phyloP scores from a whole-genome alignment of 2,329 filamentous ascomycete genomes.

The Aspergillus pseudotamarii region DNA sequence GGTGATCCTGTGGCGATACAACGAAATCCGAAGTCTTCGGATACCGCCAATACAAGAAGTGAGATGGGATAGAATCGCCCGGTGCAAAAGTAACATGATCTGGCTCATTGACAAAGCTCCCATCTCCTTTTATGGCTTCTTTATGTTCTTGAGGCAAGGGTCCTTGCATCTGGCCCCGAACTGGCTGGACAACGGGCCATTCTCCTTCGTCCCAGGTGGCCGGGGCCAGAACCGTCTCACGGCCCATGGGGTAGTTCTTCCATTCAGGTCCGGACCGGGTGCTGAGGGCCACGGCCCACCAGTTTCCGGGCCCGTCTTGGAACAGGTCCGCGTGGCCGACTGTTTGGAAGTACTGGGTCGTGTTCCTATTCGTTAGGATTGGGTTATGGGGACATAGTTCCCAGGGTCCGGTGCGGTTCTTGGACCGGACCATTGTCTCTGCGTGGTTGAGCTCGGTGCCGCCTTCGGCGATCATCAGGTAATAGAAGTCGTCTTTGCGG shows the following conservation, averaged over 20 bases:
- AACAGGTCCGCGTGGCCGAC: slow-evolving; percentile 61
- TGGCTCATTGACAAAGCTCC: background rate
- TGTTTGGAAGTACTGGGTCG: slow-evolving; percentile 49
- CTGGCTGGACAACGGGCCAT: slow-evolving; percentile 44
- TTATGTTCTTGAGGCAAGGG: background rate
- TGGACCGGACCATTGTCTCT: slow-evolving; percentile 30
- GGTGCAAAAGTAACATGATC: slow-evolving; percentile 4
- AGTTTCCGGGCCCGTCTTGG: slow-evolving; percentile 52
- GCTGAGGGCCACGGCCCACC: slow-evolving; percentile 56
- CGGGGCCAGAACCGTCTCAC: slow-evolving; percentile 54
- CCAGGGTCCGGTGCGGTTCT: slow-evolving; percentile 39
- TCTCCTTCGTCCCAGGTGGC: slow-evolving; percentile 51
- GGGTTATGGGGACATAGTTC: slow-evolving; percentile 42
- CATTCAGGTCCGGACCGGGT: slow-evolving; percentile 41
- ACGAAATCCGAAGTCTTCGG: background rate
- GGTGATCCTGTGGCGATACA: background rate
- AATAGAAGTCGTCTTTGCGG: slow-evolving; percentile 31
- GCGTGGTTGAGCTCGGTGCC: slow-evolving; percentile 26
- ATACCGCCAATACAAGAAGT: slow-evolving; percentile 8
- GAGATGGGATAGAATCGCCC: background rate
- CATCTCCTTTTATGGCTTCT: background rate
- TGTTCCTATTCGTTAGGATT: slow-evolving; percentile 42
- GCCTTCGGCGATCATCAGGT: slow-evolving; percentile 26
- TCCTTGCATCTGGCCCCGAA: slow-evolving; percentile 3
- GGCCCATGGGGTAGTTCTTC: slow-evolving; percentile 53